Conservation (phyloP, 1,284 basidiomycete genomes). For the Grifola frondosa region DNA sequence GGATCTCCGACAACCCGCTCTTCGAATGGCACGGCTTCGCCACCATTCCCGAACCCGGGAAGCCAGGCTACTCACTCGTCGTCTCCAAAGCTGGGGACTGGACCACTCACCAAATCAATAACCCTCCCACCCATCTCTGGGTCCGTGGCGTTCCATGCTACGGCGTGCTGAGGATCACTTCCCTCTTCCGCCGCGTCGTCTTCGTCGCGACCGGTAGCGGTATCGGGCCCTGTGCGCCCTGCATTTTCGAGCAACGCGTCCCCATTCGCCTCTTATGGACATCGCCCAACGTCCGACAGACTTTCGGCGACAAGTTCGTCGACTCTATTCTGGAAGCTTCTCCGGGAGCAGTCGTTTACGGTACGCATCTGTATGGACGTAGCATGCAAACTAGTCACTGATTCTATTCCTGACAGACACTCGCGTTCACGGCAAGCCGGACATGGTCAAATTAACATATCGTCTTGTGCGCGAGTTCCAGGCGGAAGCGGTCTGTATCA, state of each 20-base stretch:
- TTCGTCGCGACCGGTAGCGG: slow-evolving; percentile 63
- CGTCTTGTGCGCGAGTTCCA: slow-evolving; percentile 57
- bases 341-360: slow-evolving; percentile 58
- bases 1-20: slow-evolving; percentile 52
- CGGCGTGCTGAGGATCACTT: slow-evolving; percentile 56
- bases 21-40: slow-evolving; percentile 66
- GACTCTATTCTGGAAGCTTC: slow-evolving; percentile 52
- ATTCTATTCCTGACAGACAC: slow-evolving; percentile 41
- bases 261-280: slow-evolving; percentile 61
- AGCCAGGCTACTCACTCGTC: slow-evolving; percentile 55
- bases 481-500: slow-evolving; percentile 60
- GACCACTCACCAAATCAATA: slow-evolving; percentile 50
- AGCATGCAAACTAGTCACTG: background rate
- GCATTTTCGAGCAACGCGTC: slow-evolving; percentile 49
- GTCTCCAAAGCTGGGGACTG: slow-evolving; percentile 63
- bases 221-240: slow-evolving; percentile 59
- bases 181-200: slow-evolving; percentile 57
- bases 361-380: slow-evolving; percentile 29
- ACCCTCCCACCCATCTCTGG: slow-evolving; percentile 56
- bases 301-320: slow-evolving; percentile 58
- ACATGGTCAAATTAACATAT: slow-evolving; percentile 61
- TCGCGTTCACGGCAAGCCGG: slow-evolving; percentile 56
- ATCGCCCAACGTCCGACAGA: slow-evolving; percentile 56
- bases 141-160: slow-evolving; percentile 59
- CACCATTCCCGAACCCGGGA: slow-evolving; percentile 50